These are phyloP conservation scores for Prunus campanulata DNA, from an alignment of 306 rosid species.

Conservation along the genomic window DNA sequence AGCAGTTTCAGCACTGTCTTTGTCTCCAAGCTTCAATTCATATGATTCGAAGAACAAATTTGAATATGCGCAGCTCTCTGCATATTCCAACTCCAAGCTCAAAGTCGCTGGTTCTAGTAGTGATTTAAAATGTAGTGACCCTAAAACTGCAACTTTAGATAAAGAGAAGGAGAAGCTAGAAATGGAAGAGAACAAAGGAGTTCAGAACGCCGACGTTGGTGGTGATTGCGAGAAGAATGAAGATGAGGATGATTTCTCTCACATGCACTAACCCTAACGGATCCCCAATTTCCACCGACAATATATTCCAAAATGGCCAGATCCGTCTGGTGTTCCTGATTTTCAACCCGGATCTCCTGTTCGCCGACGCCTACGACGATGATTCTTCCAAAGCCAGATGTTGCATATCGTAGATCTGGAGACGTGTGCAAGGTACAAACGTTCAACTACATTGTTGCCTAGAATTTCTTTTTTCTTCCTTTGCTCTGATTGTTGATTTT, in stretches of 20 bases:
- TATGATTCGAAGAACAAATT: background rate
- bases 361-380: too few relatives aligned
- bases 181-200: background rate
- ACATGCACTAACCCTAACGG: too few relatives aligned
- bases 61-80: constrained; percentile 15
- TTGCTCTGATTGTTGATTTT: background rate
- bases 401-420: constrained; percentile 53
- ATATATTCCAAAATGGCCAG: too few relatives aligned
- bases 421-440: constrained; percentile 48
- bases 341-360: too few relatives aligned
- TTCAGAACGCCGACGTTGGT: too few relatives aligned
- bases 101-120: constrained; percentile 12
- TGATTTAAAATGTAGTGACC: background rate
- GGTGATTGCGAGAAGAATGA: too few relatives aligned
- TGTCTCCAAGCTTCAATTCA: constrained; percentile 12
- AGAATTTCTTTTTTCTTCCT: background rate
- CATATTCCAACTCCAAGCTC: constrained; percentile 37
- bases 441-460: background rate
- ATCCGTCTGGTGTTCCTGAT: too few relatives aligned
- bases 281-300: too few relatives aligned
- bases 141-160: background rate
- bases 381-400: constrained; percentile 11
- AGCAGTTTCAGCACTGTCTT: constrained; percentile 25
- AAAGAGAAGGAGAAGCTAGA: background rate
- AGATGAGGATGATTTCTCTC: too few relatives aligned